Base-by-base conservation (phyloP, 306 rosid genomes). In the Lotus japonicus region DNA sequence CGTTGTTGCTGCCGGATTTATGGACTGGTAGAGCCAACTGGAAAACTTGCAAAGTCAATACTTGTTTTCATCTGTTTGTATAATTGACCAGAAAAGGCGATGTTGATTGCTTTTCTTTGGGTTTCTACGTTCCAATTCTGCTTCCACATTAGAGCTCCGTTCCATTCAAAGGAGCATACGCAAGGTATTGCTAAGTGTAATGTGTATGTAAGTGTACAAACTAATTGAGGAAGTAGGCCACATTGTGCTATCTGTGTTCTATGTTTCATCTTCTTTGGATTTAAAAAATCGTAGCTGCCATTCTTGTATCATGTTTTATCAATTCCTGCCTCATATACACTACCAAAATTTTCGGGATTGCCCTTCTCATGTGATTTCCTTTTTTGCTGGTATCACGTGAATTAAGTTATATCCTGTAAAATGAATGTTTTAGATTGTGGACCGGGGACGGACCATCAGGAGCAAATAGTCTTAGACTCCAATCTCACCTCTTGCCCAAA, bases 11-110 rank as follows among this genome's bases (percentile, higher is more conserved):
- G 72, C 50, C 50, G 71, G 68, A 70, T 69, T 58, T 78, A 67
- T 77, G 81, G 84, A 76, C 44, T 76, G 80, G 62, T 68, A 60
- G 76, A 42, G 64, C 83, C 50, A 41, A 49, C 45, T 43, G 77
- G 81, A 57, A 66, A 72, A 70, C 56, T 21, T 45, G 70, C 49
- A 49, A 58, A 51, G 45, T 53, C 76, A 11, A 58, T 35, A 50
- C 66, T 44, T 66, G 68, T 54, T 69, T 68, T 68, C 51, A 6
- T 23, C 55, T 50, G 66, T 79, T 81, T 50, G 65, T 48, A 53
- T 65, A 68, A 44, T 58, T 50, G 70, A 60, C 48, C 66, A 46
- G 68, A 53, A 31, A 11, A 59, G 68, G 51, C 52, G 45, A 61
- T 69, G 8, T 64, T 67, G 71, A 70, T 74, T 65, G 44, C 66